Evolutionary conservation across 2,329 filamentous ascomycete genomes (phyloP), one percentile per base, ranked within the genome.

Genomic region (Penicillium sp.): DNA sequence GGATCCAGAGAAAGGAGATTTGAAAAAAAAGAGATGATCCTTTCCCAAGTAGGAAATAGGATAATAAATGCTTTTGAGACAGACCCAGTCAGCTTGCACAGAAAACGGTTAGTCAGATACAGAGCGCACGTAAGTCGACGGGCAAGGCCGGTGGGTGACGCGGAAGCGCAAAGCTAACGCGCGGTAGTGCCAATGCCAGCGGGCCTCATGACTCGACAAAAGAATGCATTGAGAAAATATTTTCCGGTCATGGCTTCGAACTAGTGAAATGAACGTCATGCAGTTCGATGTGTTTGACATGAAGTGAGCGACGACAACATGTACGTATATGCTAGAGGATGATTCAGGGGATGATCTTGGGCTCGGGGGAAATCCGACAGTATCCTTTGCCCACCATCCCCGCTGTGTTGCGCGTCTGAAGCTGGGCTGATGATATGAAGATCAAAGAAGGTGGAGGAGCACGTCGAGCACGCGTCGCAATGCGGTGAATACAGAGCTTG

Each of bases 131-230:
- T 55, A 59, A 60, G 33, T 57, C 50, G 52, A 26, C 37, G 35
- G 43, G 27, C 44, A 13, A 23, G 29, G 35, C 39, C 50, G 50
- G 44, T 42, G 35, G 60, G 46, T 62, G 60, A 62, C 58, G 60
- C 50, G 60, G 60, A 60, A 58, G 52, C 42, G 29, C 48, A 55
- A 52, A 62, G 57, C 54, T 58, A 60, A 62, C 46, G 55, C 55
- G 57, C 53, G 53, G 58, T 62, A 58, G 57, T 44, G 53, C 48
- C 14, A 52, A 45, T 23, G 33, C 45, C 31, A 53, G 60, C 58
- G 57, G 54, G 55, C 27, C 60, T 19, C 42, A 44, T 27, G 33
- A 47, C 45, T 33, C n/a, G 35, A 50, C 23, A 45, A 45, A 25
- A 9, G 7, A 46, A 29, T 16, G 16, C 3, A 1, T 45, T 29